phyloP scores from a whole-genome alignment of 345 rosid genomes.

The Eucalyptus leucophloia region DNA sequence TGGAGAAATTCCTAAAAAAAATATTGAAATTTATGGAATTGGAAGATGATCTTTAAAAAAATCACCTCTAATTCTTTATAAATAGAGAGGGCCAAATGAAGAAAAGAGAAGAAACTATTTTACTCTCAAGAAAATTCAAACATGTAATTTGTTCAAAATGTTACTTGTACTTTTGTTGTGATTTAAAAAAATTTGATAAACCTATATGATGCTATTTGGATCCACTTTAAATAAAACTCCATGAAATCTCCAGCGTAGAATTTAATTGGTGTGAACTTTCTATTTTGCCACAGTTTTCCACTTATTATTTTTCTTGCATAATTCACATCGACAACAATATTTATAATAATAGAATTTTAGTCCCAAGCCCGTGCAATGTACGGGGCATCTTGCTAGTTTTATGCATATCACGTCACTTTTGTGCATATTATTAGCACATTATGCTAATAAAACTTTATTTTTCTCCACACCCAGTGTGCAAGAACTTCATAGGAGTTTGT shows the following conservation, averaged over 20 bases:
- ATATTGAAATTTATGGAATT: neutral
- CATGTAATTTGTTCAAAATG: neutral
- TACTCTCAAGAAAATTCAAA: neutral
- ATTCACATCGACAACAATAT: neutral
- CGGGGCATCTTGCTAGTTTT: neutral
- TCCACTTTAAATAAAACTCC: neutral
- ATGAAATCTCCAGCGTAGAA: neutral
- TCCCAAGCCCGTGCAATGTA: neutral
- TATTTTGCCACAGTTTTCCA: neutral
- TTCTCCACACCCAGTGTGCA: no score
- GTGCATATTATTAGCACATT: neutral
- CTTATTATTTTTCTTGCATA: neutral
- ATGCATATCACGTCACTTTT: neutral
- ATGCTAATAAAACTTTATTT: neutral
- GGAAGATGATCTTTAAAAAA: neutral
- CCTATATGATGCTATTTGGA: neutral
- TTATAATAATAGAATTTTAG: neutral
- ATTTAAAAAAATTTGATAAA: neutral
- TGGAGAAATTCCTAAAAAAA: neutral
- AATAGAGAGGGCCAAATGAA: neutral
- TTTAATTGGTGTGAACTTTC: neutral
- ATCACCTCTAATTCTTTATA: neutral
- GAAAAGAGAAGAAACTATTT: neutral
- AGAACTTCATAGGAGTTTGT: neutral
- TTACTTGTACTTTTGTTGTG: neutral